These are phyloP conservation scores for Lachnellula arida DNA, from an alignment of 2,329 filamentous ascomycete genomes.

Conservation along the genomic window DNA sequence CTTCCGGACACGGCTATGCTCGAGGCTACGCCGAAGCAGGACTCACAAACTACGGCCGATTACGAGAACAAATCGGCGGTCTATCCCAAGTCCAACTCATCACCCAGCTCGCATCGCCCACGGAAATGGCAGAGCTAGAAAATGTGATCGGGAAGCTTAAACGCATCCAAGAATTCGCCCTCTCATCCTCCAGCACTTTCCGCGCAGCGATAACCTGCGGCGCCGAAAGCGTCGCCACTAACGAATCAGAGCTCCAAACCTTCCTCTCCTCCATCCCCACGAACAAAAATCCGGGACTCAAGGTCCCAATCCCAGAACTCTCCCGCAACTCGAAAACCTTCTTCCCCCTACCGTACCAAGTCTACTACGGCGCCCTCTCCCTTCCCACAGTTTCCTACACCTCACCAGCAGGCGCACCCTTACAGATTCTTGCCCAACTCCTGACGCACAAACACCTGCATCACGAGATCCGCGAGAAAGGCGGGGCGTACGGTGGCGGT, in stretches of 20 bases:
- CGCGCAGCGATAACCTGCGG: conserved; percentile 86
- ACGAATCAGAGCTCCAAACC: conserved; percentile 63
- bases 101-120: conserved; percentile 69
- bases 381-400: conserved; percentile 82
- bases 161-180: conserved; percentile 72
- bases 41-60: conserved; percentile 64
- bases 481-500: conserved; percentile 90
- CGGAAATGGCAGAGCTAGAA: conserved; percentile 62
- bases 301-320: conserved; percentile 31
- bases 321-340: conserved; percentile 66
- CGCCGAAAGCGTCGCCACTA: conserved; percentile 62
- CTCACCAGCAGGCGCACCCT: conserved; percentile 66
- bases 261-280: conserved; percentile 64
- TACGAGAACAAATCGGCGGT: conserved; percentile 84
- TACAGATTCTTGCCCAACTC: conserved; percentile 85
- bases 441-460: conserved; percentile 96
- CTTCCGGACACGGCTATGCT: conserved; percentile 83
- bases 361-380: conserved; percentile 85
- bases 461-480: conserved; percentile 96
- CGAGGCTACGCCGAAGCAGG: conserved; percentile 78
- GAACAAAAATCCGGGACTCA: conserved; percentile 36
- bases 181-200: conserved; percentile 62
- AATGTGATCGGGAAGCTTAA: conserved; percentile 82
- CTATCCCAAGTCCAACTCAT: conserved; percentile 84
- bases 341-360: conserved; percentile 93